Base-by-base conservation (phyloP, 441 rosid genomes). In the Adansonia grandidieri region DNA sequence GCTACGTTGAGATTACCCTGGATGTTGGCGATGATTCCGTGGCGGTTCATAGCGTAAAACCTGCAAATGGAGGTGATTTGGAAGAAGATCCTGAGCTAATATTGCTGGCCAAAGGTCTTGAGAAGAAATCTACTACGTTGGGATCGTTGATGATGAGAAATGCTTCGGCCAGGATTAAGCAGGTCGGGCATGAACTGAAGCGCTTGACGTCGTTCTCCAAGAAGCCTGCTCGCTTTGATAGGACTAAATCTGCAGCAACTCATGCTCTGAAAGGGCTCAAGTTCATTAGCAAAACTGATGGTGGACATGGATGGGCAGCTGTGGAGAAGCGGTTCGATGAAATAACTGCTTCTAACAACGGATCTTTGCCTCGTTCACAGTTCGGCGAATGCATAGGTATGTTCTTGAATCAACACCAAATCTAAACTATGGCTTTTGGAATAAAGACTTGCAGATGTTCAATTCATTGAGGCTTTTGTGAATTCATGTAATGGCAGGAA, bases 231-330 rank as follows among this genome's bases (percentile, higher is more conserved):
- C 71, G 77, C 13, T 77, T 82, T 6, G 83, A 82, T 66, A 76
- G 91, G 74, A 84, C 84, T 1, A 87, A 80, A 64, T 84, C 90
- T 22, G 89, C 86, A 37, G 88, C 88, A 0, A 80, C 84, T 76
- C 1, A 76, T 37, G 92, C 90, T 9, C 72, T 87, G 17, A 89
- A 85, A 37, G 86, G 88, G 5, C 89, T 89, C 60, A 86, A 89
- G 80, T 89, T 89, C 76, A 89, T 89, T 14, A 87, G 85, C 74
- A 84, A 82, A 60, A 77, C 86, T 17, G 84, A 87, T 54, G 89
- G 82, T 0, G 87, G 80, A 22, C 71, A 79, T 47, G 88, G 89
- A 24, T 89, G 92, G 92, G 78, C 83, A 54, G 82, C 70, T 0
- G 88, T 89, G 45, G 89, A 84, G 82, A 84, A 85, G 73, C 66